Evolutionary conservation across 768 basidiomycete species (phyloP), one percentile per base, ranked within the genome.

Genomic region (Lactifluus pinguis): DNA sequence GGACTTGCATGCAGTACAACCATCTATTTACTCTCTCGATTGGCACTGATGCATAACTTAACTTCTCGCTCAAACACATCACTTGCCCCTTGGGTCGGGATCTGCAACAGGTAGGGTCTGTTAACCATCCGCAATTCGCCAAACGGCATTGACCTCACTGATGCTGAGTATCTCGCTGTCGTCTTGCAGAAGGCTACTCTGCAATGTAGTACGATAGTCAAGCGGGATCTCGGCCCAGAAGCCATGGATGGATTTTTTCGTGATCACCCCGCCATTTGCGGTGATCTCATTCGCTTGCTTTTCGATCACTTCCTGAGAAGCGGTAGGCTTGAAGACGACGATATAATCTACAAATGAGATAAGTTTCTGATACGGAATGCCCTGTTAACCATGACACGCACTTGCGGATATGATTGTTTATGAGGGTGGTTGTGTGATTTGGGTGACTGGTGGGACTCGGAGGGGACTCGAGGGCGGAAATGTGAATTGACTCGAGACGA

Each of bases 291-390:
- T 61, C 7, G 69, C 74, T 60, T 75, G 82, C 49, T 76, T 64
- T 38, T 77, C 65, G 38, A 84, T 74, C 55, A 76, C 68, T 9
- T 75, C 76, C 41, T 71, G 53, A 30, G 76, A 68, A 44, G 74
- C 80, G 32, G 58, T 49, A 2, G 77, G 69, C 69, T 82, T 83
- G 74, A 85, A 84, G 7, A 81, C 75, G 45, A 85, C 76, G 56
- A 83, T 83, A 66, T 76, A 83, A 63, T 71, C 82, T 83, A 67
- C 6, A 6, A 36, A 36, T 21, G 48, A 30, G 11, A 49, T 56
- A 57, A 69, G 67, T 63, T 68, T 62, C 6, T 13, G 1, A 25
- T 10, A 15, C 2, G 38, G 3, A 17, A 48, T 14, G 11, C 0
- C 36, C n/a, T 45, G 13, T 17, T 39, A 15, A 9, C 10, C 5